Evolutionary conservation across 2,329 filamentous ascomycete genomes (phyloP), one percentile per base, ranked within the genome.

Genomic region (Akanthomyces dipterigenus): DNA sequence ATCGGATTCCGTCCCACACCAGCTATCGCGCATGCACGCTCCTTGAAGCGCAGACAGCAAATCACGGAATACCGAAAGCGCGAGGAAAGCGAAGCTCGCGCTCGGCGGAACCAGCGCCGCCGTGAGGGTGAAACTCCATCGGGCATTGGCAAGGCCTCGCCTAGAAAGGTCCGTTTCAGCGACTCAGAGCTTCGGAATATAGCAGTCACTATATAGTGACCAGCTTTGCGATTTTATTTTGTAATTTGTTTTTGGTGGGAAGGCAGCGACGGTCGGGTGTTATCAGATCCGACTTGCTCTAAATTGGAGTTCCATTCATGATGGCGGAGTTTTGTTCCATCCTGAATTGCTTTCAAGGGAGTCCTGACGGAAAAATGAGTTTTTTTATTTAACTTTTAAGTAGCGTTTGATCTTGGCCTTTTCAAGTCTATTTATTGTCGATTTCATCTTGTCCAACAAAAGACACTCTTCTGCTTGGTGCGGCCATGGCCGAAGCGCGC

Each of bases 1-100:
- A 84, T 88, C 63, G 86, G 86, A 0, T 88, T 88, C 73, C 84
- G 80, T 66, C 85, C 86, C 2, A 87, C 84, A 0, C 78, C 85
- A 6, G 84, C 83, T 22, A 76, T 87, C 49, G 85, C 84, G 7
- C 79, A 84, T 61, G 80, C 81, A 5, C 78, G 85, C 20, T 75
- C 79, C 2, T 77, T 82, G 71, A 84, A 82, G 68, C 77, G 85
- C 45, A 78, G 78, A 61, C 80, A 84, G 70, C 86, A 88, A 70
- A 78, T 88, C 67, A 80, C 79, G 11, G 85, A 86, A 50, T 88
- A 88, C 69, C 80, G 76, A 65, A 84, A 80, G 66, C 78, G 85
- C 24, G 84, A 88, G 67, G 83, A 85, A 67, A 78, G 76, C 53
- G 84, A 88, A 61, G 85, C 85, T 4, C 76, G 86, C 54, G 80